Evolutionary conservation across 148 eudicot species (phyloP).

Genomic region (Suaeda aralocaspica): DNA sequence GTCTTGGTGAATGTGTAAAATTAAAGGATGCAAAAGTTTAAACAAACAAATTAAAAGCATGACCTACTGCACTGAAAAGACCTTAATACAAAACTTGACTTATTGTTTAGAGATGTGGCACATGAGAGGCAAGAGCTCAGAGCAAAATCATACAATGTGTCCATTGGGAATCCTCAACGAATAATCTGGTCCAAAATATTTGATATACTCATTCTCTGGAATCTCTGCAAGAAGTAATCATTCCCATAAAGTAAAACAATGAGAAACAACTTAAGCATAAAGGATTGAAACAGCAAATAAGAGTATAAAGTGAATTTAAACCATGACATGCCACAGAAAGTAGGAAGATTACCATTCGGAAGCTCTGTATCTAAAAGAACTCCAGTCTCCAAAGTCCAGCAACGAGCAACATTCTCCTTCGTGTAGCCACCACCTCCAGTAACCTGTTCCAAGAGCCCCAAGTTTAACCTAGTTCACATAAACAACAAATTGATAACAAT

Average conservation of each 20-base stretch:
- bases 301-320: neutral
- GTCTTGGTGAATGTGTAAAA: neutral
- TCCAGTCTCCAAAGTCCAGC: constrained; percentile 98
- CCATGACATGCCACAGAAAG: neutral
- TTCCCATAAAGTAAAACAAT: neutral
- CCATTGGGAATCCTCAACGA: constrained; percentile 77
- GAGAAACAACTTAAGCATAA: neutral
- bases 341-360: constrained; percentile 59
- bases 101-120: neutral
- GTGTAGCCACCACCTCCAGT: constrained; percentile 99
- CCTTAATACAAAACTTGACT: neutral
- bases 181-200: constrained; percentile 86
- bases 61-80: neutral
- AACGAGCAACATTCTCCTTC: constrained; percentile 97
- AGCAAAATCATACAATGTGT: constrained; percentile 49
- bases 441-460: constrained; percentile 47
- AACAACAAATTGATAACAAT: constrained; percentile 1
- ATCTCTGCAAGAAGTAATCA: constrained; percentile 56
- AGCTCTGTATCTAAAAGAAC: constrained; percentile 82
- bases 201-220: constrained; percentile 85
- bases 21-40: neutral
- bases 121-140: neutral
- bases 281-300: neutral
- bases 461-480: constrained; percentile 9
- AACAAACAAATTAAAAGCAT: neutral